Evolutionary conservation across 108 stramenopile species (phyloP).

Genomic region (Schizochytrium sp.): DNA sequence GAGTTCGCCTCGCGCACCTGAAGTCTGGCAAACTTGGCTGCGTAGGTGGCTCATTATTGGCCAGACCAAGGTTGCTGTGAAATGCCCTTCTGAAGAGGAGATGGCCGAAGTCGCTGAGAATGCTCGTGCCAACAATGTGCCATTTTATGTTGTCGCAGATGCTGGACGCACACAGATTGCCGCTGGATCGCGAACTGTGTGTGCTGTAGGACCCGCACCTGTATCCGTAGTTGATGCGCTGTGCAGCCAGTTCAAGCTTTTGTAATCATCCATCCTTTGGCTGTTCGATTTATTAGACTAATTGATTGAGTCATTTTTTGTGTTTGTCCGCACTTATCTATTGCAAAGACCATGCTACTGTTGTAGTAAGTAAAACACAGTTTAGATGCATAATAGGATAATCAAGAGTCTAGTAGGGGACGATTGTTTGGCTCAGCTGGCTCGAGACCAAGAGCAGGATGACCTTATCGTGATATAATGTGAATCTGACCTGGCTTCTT

Average conservation of each 20-base stretch:
- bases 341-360: too few relatives aligned
- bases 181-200: constrained; percentile 87
- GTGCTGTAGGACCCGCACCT: constrained; percentile 88
- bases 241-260: constrained; percentile 87
- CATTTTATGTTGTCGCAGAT: constrained; percentile 87
- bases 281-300: not conserved
- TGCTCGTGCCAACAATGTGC: constrained; percentile 80
- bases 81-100: constrained; percentile 85
- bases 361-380: too few relatives aligned
- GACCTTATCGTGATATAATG: too few relatives aligned
- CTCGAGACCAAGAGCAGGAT: too few relatives aligned
- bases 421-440: too few relatives aligned
- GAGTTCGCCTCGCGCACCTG: constrained; percentile 74
- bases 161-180: constrained; percentile 94
- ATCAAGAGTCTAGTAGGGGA: too few relatives aligned
- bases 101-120: constrained; percentile 76
- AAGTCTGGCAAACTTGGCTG: constrained; percentile 68
- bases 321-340: too few relatives aligned
- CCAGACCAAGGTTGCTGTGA: constrained; percentile 90
- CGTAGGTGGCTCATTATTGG: constrained; percentile 86
- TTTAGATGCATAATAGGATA: too few relatives aligned
- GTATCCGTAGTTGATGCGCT: constrained; percentile 84
- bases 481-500: too few relatives aligned
- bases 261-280: constrained; percentile 74
- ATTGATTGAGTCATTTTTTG: too few relatives aligned